Percentiles rank a stretch among this genome's conserved stretches.
Conservation (phyloP, 495 filamentous ascomycete species). For the Melanomma pulvis-pyrius region DNA sequence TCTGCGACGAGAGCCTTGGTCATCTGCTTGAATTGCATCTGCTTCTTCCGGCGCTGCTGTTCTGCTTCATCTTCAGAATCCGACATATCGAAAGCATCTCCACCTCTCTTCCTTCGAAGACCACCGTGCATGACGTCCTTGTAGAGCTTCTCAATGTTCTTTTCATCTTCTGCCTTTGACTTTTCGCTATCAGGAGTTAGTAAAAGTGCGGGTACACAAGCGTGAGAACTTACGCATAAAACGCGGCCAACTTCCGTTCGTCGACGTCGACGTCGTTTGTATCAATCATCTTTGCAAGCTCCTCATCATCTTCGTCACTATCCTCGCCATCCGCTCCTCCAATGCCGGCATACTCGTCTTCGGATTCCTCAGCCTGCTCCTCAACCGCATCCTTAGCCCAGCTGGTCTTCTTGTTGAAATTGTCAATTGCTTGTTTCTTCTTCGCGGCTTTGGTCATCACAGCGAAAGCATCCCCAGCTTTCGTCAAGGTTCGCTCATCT, state of each 20-base stretch:
- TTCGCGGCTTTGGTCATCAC: slow-evolving; percentile 73
- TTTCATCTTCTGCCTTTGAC: slow-evolving; percentile 72
- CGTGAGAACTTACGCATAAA: slow-evolving; percentile 75
- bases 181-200: slow-evolving; percentile 56
- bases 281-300: slow-evolving; percentile 87
- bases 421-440: slow-evolving; percentile 52
- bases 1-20: slow-evolving; percentile 86
- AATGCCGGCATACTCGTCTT: slow-evolving; percentile 95
- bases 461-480: slow-evolving; percentile 67
- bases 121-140: slow-evolving; percentile 87
- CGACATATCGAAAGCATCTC: slow-evolving; percentile 74
- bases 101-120: slow-evolving; percentile 75
- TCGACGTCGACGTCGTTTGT: slow-evolving; percentile 71
- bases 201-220: slow-evolving; percentile 7
- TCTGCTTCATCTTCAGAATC: slow-evolving; percentile 85
- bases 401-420: slow-evolving; percentile 83
- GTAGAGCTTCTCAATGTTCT: slow-evolving; percentile 83
- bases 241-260: slow-evolving; percentile 77
- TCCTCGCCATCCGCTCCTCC: slow-evolving; percentile 91
- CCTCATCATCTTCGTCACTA: slow-evolving; percentile 69
- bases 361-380: slow-evolving; percentile 94
- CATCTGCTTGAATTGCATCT: slow-evolving; percentile 88
- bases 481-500: slow-evolving; percentile 42
- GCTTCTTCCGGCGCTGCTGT: slow-evolving; percentile 76
- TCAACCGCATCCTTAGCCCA: slow-evolving; percentile 85